These are phyloP conservation scores for Podospora pseudoanserina DNA, from an alignment of 495 filamentous ascomycete genomes.

Conservation along the genomic window DNA sequence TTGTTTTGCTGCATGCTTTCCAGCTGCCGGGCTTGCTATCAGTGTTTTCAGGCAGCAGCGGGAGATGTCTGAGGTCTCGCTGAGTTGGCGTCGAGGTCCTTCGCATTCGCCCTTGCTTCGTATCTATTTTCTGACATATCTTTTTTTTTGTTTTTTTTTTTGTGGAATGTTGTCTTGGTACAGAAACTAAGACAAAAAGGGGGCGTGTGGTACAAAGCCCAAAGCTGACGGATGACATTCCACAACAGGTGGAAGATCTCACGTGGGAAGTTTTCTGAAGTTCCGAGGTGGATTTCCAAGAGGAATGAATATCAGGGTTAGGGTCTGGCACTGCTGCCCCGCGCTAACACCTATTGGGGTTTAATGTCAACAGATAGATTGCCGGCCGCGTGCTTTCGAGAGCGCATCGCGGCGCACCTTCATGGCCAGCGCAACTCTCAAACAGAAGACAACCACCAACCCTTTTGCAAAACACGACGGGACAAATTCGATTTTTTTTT, in stretches of 20 bases:
- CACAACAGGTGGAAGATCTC: neutral
- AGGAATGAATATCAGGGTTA: neutral
- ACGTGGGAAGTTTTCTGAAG: neutral
- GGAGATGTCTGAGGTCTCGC: neutral
- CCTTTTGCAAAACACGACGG: neutral
- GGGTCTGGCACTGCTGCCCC: neutral
- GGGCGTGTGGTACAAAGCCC: neutral
- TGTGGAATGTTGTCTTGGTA: neutral
- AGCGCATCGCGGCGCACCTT: neutral
- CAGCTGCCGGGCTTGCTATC: neutral
- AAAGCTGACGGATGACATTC: neutral
- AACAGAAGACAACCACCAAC: neutral
- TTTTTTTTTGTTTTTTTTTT: too few species aligned
- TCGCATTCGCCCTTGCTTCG: neutral
- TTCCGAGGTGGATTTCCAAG: neutral
- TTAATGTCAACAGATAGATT: conserved; percentile 19
- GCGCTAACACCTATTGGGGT: conserved; percentile 11
- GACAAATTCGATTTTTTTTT: neutral
- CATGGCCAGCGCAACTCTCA: neutral
- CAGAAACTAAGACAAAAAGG: neutral
- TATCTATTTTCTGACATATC: neutral
- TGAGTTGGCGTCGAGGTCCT: neutral
- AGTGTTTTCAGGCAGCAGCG: neutral
- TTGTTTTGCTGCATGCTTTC: neutral
- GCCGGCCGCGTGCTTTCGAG: neutral